A percentile compares a stretch with the other conserved stretches of the same genome.
Conservation (phyloP, 768 basidiomycete species). For the Multifurca ochricompacta region DNA sequence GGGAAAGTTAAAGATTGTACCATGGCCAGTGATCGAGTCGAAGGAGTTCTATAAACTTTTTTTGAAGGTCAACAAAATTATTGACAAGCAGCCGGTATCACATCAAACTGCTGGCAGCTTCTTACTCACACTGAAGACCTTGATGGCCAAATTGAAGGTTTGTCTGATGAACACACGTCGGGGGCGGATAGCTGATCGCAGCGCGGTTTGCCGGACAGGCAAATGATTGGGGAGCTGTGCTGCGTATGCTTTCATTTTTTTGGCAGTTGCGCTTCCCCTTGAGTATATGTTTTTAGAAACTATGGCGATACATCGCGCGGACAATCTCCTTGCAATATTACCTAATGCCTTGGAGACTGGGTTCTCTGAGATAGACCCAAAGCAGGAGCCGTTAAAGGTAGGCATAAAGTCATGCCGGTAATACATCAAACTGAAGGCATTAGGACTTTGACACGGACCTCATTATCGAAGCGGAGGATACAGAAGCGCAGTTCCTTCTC, state of each 20-base stretch:
- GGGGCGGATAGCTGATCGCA: no score
- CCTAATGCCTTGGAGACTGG: constrained; percentile 42
- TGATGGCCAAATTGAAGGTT: constrained; percentile 63
- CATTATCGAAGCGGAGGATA: no score
- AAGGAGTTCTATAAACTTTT: constrained; percentile 51
- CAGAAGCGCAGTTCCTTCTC: no score
- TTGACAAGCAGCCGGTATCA: constrained; percentile 43
- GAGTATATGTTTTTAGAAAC: constrained; percentile 32
- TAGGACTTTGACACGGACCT: no score
- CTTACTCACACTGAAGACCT: constrained; percentile 45
- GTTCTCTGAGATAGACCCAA: constrained; percentile 37
- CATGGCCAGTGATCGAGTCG: no score
- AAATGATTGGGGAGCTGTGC: constrained; percentile 59
- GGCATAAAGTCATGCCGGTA: not conserved
- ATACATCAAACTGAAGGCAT: not conserved
- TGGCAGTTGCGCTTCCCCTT: not conserved
- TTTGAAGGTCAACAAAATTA: constrained; percentile 33
- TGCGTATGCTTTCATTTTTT: constrained; percentile 36
- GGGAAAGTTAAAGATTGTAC: constrained; percentile 47
- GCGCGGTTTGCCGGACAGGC: constrained; percentile 29
- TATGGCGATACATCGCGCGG: constrained; percentile 38
- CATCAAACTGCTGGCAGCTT: constrained; percentile 51
- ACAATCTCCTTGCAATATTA: constrained; percentile 32
- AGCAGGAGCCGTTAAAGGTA: constrained; percentile 44
- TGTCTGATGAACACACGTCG: not conserved